Conservation (phyloP, 2,329 filamentous ascomycete genomes). For the Akanthomyces uredinophilus region DNA sequence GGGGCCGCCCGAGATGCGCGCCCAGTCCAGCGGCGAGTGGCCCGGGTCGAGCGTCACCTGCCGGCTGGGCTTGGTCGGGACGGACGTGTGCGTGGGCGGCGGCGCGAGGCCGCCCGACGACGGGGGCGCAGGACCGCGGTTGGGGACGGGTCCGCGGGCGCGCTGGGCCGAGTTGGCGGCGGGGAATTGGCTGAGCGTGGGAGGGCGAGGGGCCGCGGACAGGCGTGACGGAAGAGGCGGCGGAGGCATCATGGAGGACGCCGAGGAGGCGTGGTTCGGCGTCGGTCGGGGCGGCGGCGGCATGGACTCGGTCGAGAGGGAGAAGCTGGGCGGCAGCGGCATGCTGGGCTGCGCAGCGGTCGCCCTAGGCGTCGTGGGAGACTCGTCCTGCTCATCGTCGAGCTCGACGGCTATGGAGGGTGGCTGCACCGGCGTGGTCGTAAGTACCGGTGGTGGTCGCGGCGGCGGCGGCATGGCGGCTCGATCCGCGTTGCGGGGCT, state of each 20-base stretch:
- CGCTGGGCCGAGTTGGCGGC: conserved; percentile 48
- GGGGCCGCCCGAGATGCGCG: conserved; percentile 58
- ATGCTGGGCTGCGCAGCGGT: conserved; percentile 41
- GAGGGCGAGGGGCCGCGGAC: conserved; percentile 26
- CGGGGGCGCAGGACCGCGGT: conserved; percentile 33
- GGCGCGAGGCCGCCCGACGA: conserved; percentile 42
- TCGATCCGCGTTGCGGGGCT: conserved; percentile 22
- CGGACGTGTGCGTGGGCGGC: conserved; percentile 48
- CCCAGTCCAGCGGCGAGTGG: conserved; percentile 95
- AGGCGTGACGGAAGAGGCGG: conserved; percentile 17
- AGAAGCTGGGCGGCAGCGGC: conserved; percentile 35
- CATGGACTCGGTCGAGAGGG: conserved; percentile 32
- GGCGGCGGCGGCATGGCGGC: conserved; percentile 35
- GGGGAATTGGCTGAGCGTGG: conserved; percentile 42
- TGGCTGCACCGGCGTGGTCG: conserved; percentile 28
- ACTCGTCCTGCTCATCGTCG: neutral
- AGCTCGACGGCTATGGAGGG: conserved; percentile 18
- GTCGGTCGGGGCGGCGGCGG: conserved; percentile 9
- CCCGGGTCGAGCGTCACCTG: conserved; percentile 83
- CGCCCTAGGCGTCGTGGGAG: conserved; percentile 19
- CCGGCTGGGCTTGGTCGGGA: conserved; percentile 52
- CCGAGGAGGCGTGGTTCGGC: neutral
- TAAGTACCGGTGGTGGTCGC: conserved; percentile 30
- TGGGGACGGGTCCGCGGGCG: conserved; percentile 37
- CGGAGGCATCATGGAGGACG: conserved; percentile 12